Percentiles rank a stretch among this genome's conserved stretches.
phyloP scores from a whole-genome alignment of 495 filamentous ascomycete genomes.

The Poronia punctata region DNA sequence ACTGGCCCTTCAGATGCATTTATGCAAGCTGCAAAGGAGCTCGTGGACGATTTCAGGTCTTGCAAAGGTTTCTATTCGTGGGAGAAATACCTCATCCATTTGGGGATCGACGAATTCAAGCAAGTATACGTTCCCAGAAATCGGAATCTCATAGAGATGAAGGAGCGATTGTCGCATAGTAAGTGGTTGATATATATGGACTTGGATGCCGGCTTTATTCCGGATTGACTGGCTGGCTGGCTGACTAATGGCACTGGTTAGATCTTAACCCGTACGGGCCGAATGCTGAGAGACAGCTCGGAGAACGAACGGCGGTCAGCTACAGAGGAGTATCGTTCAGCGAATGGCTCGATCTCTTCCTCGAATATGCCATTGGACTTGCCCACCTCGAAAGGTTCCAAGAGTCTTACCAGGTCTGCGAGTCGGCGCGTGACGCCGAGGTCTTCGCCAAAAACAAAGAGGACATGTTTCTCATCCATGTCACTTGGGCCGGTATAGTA shows the following conservation, averaged over 20 bases:
- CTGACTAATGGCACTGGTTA: no score
- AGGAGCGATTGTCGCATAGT: conserved; percentile 53
- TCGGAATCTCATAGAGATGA: conserved; percentile 63
- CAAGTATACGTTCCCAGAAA: conserved; percentile 42
- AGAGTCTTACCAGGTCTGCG: conserved; percentile 70
- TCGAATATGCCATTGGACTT: conserved; percentile 71
- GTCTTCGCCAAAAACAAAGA: conserved; percentile 67
- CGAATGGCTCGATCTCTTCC: conserved; percentile 85
- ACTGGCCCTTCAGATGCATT: conserved; percentile 15
- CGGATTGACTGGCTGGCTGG: no score
- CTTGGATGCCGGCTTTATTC: no score
- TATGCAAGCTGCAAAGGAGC: conserved; percentile 64
- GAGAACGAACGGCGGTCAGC: conserved; percentile 17
- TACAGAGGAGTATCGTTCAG: conserved; percentile 76
- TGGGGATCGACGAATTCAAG: conserved; percentile 53
- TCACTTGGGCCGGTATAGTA: conserved; percentile 76
- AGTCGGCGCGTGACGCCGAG: conserved; percentile 64
- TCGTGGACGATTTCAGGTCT: conserved; percentile 73
- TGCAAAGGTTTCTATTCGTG: conserved; percentile 72
- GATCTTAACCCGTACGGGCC: conserved; percentile 17
- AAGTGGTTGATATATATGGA: no score
- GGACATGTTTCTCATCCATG: conserved; percentile 64
- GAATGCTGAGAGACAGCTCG: conserved; percentile 12
- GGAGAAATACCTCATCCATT: conserved; percentile 61
- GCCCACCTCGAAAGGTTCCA: conserved; percentile 49